Evolutionary conservation across 129 eudicot species (phyloP).

Genomic region (Deinandra increscens): DNA sequence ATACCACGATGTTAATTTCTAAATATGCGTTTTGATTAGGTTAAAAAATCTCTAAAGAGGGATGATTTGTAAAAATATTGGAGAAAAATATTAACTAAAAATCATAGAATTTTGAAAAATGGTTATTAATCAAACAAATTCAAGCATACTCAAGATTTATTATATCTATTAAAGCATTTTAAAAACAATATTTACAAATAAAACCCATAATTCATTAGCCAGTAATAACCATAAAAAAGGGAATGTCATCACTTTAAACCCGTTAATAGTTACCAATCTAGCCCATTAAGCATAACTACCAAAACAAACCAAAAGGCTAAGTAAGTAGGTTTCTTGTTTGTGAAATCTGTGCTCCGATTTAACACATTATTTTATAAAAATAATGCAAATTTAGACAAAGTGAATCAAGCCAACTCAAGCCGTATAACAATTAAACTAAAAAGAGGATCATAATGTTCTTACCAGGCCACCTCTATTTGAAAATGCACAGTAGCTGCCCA

Average conservation of each 20-base stretch:
- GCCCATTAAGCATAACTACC: too few relatives aligned
- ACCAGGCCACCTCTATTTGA: slow-evolving; percentile 80
- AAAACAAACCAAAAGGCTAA: too few relatives aligned
- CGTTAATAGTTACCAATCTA: not conserved
- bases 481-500: slow-evolving; percentile 69
- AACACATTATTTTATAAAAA: not conserved
- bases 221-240: not conserved
- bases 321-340: too few relatives aligned
- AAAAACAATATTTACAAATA: too few relatives aligned
- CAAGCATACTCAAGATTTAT: not conserved
- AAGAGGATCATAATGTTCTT: slow-evolving; percentile 10
- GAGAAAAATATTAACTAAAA: not conserved
- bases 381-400: not conserved
- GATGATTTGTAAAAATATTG: not conserved
- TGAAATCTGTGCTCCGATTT: not conserved
- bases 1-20: not conserved
- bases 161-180: not conserved
- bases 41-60: not conserved
- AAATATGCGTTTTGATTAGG: not conserved
- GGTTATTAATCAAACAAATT: not conserved
- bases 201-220: not conserved
- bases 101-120: not conserved
- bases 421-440: not conserved
- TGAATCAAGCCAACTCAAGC: not conserved
- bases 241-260: not conserved